Percentiles rank a stretch among this genome's conserved stretches.
Conservation (phyloP, 768 basidiomycete genomes). For the Tylopilus sp. region DNA sequence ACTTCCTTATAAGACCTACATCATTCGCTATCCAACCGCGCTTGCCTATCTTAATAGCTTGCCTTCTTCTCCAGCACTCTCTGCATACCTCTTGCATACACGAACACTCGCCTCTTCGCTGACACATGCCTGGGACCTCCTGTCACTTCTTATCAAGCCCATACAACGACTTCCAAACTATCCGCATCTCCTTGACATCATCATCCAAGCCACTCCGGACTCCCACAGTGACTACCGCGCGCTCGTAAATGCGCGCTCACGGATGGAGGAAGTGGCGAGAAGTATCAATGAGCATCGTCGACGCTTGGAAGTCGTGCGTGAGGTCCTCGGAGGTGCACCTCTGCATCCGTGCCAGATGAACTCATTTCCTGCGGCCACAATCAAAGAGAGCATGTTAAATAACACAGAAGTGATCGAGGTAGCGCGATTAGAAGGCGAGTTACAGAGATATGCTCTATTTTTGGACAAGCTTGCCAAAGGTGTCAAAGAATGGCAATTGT, state of each 20-base stretch:
- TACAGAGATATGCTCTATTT: slow-evolving; percentile 56
- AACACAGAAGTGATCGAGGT: slow-evolving; percentile 49
- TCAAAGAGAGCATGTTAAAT: slow-evolving; percentile 33
- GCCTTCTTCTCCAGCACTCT: slow-evolving; percentile 43
- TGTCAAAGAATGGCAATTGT: slow-evolving; percentile 60
- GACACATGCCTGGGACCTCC: slow-evolving; percentile 89
- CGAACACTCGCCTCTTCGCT: slow-evolving; percentile 63
- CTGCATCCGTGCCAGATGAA: slow-evolving; percentile 64
- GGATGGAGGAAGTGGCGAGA: slow-evolving; percentile 70
- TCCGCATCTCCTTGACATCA: slow-evolving; percentile 74
- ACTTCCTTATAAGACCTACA: slow-evolving; percentile 73
- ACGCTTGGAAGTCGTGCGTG: slow-evolving; percentile 74
- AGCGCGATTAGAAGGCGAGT: slow-evolving; percentile 50
- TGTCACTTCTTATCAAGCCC: slow-evolving; percentile 94
- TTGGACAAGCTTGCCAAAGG: slow-evolving; percentile 59
- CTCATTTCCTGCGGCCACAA: slow-evolving; percentile 38
- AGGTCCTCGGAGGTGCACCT: slow-evolving; percentile 52
- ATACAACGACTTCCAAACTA: slow-evolving; percentile 97
- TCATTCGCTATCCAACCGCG: slow-evolving; percentile 74
- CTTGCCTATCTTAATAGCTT: slow-evolving; percentile 61
- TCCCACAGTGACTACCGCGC: slow-evolving; percentile 57
- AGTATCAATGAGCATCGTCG: slow-evolving; percentile 78
- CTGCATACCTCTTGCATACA: slow-evolving; percentile 63
- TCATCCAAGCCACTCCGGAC: slow-evolving; percentile 72
- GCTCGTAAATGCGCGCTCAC: slow-evolving; percentile 29